These are phyloP conservation scores for Paecilomyces sp. DNA, from an alignment of 2,329 filamentous ascomycete genomes.

Conservation along the genomic window DNA sequence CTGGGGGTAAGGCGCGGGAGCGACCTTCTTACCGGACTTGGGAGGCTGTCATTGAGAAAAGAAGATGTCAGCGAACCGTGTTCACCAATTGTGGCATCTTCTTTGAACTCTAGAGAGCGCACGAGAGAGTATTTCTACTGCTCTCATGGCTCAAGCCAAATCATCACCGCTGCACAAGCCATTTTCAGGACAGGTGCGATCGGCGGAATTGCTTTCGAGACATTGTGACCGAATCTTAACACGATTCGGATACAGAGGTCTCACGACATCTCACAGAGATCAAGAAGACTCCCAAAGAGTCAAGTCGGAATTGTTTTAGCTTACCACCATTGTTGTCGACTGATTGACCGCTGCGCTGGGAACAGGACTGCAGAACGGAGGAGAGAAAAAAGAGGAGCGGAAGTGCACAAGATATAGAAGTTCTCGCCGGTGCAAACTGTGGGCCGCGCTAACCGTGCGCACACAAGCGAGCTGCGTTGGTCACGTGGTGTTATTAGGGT, in stretches of 20 bases:
- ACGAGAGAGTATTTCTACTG: conserved; percentile 48
- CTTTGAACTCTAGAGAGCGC: conserved; percentile 86
- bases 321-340: conserved; percentile 55
- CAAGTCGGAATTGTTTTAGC: conserved; percentile 42
- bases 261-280: conserved; percentile 34
- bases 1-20: conserved; percentile 92
- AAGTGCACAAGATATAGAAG: conserved; percentile 10
- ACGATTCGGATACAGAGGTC: conserved; percentile 9
- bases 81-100: conserved; percentile 68
- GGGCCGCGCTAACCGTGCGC: conserved; percentile 23
- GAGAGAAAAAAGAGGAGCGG: conserved; percentile 18
- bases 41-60: conserved; percentile 99
- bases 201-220: conserved; percentile 31
- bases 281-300: conserved; percentile 29
- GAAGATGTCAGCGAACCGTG: conserved; percentile 86
- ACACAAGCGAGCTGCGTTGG: conserved; percentile 5
- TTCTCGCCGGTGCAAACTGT: conserved; percentile 11
- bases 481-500: background rate
- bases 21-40: conserved; percentile 95
- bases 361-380: conserved; percentile 35
- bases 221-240: conserved; percentile 19
- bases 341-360: conserved; percentile 45
- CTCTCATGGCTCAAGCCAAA: conserved; percentile 48
- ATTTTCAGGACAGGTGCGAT: conserved; percentile 19
- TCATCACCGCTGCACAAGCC: conserved; percentile 30